Conservation (phyloP, 192 early-diverging fungal species). For the Backusella australiensis region DNA sequence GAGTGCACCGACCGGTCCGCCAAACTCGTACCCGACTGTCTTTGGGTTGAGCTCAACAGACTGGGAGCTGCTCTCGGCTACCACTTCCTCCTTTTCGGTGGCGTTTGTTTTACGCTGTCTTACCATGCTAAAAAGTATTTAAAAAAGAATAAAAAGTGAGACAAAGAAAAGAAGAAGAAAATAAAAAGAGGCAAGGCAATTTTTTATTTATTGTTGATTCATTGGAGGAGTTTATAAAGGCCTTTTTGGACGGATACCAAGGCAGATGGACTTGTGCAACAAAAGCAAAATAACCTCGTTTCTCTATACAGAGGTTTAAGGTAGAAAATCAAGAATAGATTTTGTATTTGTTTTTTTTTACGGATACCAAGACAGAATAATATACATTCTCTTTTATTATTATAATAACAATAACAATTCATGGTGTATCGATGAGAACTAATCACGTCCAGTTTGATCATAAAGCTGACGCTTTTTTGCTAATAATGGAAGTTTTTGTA, state of each 20-base stretch:
- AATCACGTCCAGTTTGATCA: slow-evolving; percentile 25
- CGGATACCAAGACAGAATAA: neutral
- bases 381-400: neutral
- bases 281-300: neutral
- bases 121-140: neutral
- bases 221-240: slow-evolving; percentile 2
- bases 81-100: neutral
- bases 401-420: neutral
- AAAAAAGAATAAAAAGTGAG: neutral
- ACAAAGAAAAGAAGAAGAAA: neutral
- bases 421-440: too few relatives aligned
- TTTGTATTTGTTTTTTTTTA: neutral
- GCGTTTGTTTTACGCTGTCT: neutral
- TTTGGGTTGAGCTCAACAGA: slow-evolving; percentile 51
- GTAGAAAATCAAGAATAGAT: neutral
- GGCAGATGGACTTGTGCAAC: neutral
- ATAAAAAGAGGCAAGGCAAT: neutral
- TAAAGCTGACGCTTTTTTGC: slow-evolving; percentile 28
- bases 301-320: neutral
- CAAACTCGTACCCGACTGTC: slow-evolving; percentile 77
- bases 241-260: neutral
- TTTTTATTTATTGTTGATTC: neutral
- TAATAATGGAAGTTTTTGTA: slow-evolving; percentile 7
- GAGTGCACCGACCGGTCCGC: slow-evolving; percentile 60
- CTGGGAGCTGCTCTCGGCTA: neutral